A percentile compares a stretch with the other conserved stretches of the same genome.
These are phyloP conservation scores for Alternaria conjuncta DNA, from an alignment of 2,329 filamentous ascomycete genomes.

Conservation along the genomic window DNA sequence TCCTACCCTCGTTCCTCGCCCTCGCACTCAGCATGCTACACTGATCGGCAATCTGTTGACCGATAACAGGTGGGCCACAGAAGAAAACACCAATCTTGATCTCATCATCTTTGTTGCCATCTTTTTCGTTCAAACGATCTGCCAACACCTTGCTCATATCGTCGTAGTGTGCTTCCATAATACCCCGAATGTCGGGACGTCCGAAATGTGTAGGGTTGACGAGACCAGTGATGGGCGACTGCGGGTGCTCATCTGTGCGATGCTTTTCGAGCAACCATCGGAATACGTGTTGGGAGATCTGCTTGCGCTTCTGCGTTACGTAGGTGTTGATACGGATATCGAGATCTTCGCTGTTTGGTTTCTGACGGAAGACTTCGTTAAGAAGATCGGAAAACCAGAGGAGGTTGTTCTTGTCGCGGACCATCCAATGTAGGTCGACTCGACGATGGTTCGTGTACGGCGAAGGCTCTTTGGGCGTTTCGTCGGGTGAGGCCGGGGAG, in stretches of 20 bases:
- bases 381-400: conserved; percentile 65
- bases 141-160: conserved; percentile 54
- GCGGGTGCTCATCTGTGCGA: conserved; percentile 58
- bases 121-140: conserved; percentile 25
- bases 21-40: conserved; percentile 59
- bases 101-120: conserved; percentile 28
- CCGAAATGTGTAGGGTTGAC: conserved; percentile 63
- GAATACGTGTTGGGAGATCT: conserved; percentile 62
- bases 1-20: conserved; percentile 59
- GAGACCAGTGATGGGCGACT: conserved; percentile 62
- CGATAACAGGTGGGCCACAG: conserved; percentile 63
- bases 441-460: conserved; percentile 54
- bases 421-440: conserved; percentile 67
- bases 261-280: conserved; percentile 64
- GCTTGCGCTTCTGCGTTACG: conserved; percentile 62
- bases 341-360: conserved; percentile 46
- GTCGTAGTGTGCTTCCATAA: conserved; percentile 62
- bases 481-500: conserved; percentile 10
- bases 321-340: conserved; percentile 64
- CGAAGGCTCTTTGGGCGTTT: conserved; percentile 13
- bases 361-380: conserved; percentile 53
- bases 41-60: conserved; percentile 61
- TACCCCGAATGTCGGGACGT: conserved; percentile 60
- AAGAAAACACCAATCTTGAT: conserved; percentile 64
- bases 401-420: conserved; percentile 63